phyloP scores from a whole-genome alignment of 179 eudicot species.

The Camellia oleifera region DNA sequence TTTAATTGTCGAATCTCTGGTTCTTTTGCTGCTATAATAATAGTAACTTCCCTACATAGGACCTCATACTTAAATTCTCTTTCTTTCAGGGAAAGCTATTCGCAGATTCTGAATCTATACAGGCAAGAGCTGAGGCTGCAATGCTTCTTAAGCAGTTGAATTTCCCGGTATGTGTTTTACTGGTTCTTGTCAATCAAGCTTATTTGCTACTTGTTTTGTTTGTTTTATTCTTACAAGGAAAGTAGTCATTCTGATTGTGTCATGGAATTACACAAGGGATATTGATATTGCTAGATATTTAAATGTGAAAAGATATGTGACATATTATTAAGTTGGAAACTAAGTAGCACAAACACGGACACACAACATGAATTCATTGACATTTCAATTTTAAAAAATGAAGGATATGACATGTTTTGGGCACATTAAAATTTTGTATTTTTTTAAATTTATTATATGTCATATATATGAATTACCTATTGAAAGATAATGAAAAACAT shows the following conservation, averaged over 20 bases:
- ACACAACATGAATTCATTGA: too few relatives aligned
- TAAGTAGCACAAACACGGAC: too few relatives aligned
- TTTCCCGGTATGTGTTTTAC: constrained; percentile 65
- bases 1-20: not conserved
- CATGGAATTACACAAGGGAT: not conserved
- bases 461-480: too few relatives aligned
- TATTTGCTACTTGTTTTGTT: constrained; percentile 3
- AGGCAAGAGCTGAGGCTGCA: constrained; percentile 97
- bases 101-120: constrained; percentile 97
- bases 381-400: too few relatives aligned
- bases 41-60: not conserved
- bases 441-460: too few relatives aligned
- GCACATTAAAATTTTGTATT: too few relatives aligned
- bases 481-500: too few relatives aligned
- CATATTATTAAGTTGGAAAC: not conserved
- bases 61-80: not conserved
- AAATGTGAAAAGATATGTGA: not conserved
- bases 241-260: not conserved
- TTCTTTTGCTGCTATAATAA: not conserved
- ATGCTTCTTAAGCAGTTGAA: constrained; percentile 95
- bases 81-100: constrained; percentile 73
- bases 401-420: too few relatives aligned
- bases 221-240: constrained; percentile 4
- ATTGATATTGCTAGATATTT: not conserved
- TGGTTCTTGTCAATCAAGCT: constrained; percentile 13